Evolutionary conservation across 208 protist species (phyloP).

Genomic region (Herpetomonas samuelpessoai): DNA sequence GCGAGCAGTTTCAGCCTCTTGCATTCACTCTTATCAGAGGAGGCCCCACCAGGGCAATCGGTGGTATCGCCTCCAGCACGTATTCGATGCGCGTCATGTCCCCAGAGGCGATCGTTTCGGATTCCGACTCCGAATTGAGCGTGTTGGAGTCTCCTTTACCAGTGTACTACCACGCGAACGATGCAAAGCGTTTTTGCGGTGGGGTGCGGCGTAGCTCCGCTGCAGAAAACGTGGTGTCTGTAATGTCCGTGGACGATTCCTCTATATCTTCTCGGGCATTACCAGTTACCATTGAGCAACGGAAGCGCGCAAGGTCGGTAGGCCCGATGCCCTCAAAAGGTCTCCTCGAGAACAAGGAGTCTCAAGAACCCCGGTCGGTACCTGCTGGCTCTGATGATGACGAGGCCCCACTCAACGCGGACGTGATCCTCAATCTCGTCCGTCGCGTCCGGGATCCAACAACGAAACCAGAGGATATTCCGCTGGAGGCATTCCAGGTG

Average conservation of each 20-base stretch:
- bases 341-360: neutral
- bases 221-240: neutral
- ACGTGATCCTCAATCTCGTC: conserved; percentile 46
- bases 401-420: conserved; percentile 41
- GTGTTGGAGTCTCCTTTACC: conserved; percentile 12
- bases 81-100: conserved; percentile 15
- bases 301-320: neutral
- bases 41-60: conserved; percentile 19
- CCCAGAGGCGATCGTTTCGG: neutral
- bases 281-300: neutral
- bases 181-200: conserved; percentile 11
- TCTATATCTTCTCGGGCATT: neutral
- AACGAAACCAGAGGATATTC: conserved; percentile 22
- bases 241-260: neutral
- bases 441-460: conserved; percentile 20
- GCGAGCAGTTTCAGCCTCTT: conserved; percentile 54
- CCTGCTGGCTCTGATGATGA: conserved; percentile 19
- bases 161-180: conserved; percentile 4
- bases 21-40: conserved; percentile 45
- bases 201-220: neutral
- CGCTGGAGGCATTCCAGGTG: conserved; percentile 28
- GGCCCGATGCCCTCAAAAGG: neutral
- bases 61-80: conserved; percentile 10
- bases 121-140: conserved; percentile 6
- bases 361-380: neutral